Evolutionary conservation across 306 rosid species (phyloP), one percentile per base, ranked within the genome.

Genomic region (Trichosanthes truncata): DNA sequence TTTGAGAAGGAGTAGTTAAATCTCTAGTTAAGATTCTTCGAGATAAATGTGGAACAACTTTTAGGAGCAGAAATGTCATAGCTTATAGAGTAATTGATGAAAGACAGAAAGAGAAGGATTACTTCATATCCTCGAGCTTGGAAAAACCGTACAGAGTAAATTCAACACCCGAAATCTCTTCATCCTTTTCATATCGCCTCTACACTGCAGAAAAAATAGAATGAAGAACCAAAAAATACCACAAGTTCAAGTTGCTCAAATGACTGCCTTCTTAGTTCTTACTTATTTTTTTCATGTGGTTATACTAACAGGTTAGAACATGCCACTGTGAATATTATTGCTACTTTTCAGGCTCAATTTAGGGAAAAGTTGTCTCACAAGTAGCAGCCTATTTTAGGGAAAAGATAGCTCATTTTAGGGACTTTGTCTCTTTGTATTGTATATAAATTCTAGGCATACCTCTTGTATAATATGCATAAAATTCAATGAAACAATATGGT

Each of bases 1-100:
- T 74, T 74, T 74, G 61, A 43, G 77, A 43, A 45, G 38, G 77
- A 29, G 60, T 49, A 29, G 78, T 74, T 14, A 74, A 48, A 49
- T 15, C 78, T 74, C 61, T 74, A 49, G 60, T 29, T 18, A 74
- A 15, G 41, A 25, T 49, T 74, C 60, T 49, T 74, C 45, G 60
- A 49, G 78, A 74, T 17, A 49, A 49, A 46, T 15, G 43, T 48
- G 61, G 59, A 46, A 48, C 55, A 46, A 46, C 45, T 74, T 29
- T 74, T 3, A 29, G 78, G 61, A 46, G 78, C 23, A 26, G 43
- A 48, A 74, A 48, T 74, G 41, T 48, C 78, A 74, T 74, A 72
- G 38, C 77, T 72, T 72, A 20, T n/a, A 68, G 29, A n/a, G 75
- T 46, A 72, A 48, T 43, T 73, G 77, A 48, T 25, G 41, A 26